A percentile compares a stretch with the other conserved stretches of the same genome.
These are phyloP conservation scores for Jaminaea rosea DNA, from an alignment of 1,284 basidiomycete species.

Conservation along the genomic window DNA sequence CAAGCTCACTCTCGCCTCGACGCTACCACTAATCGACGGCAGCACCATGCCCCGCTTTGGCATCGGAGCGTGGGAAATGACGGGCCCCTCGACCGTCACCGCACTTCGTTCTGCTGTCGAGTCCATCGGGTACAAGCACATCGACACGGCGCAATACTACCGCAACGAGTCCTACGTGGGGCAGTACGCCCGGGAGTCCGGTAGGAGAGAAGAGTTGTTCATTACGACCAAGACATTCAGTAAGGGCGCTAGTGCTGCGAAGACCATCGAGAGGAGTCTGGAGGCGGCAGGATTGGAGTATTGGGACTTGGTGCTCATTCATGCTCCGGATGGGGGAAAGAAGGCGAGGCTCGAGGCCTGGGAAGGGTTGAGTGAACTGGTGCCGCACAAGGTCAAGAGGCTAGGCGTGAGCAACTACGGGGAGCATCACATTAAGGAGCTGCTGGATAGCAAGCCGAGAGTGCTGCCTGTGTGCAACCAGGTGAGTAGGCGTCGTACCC, in stretches of 20 bases:
- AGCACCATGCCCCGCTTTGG: slow-evolving; percentile 20
- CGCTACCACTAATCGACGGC: slow-evolving; percentile 16
- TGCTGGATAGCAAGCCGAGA: slow-evolving; percentile 49
- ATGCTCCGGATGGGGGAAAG: slow-evolving; percentile 53
- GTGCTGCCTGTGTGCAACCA: slow-evolving; percentile 4
- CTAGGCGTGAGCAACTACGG: slow-evolving; percentile 71
- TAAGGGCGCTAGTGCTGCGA: slow-evolving; percentile 3
- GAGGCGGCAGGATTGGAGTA: slow-evolving; percentile 48
- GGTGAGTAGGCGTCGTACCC: too few species aligned
- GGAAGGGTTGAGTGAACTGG: slow-evolving; percentile 50
- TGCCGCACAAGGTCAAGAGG: slow-evolving; percentile 60
- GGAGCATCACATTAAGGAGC: slow-evolving; percentile 67
- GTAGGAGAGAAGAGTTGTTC: slow-evolving; percentile 58
- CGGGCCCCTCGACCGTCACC: slow-evolving; percentile 10
- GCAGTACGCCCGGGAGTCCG: slow-evolving; percentile 52
- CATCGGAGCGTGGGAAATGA: slow-evolving; percentile 26
- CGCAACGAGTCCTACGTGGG: slow-evolving; percentile 61
- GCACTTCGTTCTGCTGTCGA: slow-evolving; percentile 18
- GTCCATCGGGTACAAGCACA: slow-evolving; percentile 49
- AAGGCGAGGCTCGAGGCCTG: slow-evolving; percentile 59
- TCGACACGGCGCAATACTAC: slow-evolving; percentile 58
- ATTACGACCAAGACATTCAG: slow-evolving; percentile 51
- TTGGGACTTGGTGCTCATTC: slow-evolving; percentile 69
- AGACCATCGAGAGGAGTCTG: neutral
- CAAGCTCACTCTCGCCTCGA: slow-evolving; percentile 11